phyloP scores from a whole-genome alignment of 768 basidiomycete species.

The Rubroboletus satanas region DNA sequence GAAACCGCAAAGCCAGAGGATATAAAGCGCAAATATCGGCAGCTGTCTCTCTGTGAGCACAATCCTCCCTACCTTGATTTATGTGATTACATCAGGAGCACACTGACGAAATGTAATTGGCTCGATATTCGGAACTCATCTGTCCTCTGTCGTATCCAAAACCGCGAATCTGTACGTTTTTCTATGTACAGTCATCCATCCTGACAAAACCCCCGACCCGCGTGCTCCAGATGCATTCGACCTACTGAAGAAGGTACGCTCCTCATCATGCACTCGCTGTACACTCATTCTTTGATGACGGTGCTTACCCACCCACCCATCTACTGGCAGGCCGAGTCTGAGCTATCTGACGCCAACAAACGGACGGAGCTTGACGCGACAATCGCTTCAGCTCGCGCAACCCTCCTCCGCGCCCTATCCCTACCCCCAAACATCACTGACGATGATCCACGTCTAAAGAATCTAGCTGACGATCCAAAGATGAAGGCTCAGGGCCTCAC shows the following conservation, averaged over 20 bases:
- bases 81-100: constrained; percentile 7
- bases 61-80: constrained; percentile 6
- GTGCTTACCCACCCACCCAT: neutral
- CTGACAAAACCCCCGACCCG: constrained; percentile 90
- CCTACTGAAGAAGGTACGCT: constrained; percentile 79
- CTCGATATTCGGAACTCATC: neutral
- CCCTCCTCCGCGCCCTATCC: constrained; percentile 59
- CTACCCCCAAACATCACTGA: constrained; percentile 59
- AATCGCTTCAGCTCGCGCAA: constrained; percentile 67
- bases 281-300: neutral
- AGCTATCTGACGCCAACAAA: constrained; percentile 73
- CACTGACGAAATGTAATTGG: constrained; percentile 19
- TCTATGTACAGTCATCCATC: constrained; percentile 80
- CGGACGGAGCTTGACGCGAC: constrained; percentile 80
- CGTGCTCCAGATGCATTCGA: constrained; percentile 93
- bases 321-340: constrained; percentile 67
- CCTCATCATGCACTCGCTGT: neutral
- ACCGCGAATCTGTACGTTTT: constrained; percentile 38
- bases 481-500: constrained; percentile 28
- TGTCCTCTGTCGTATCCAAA: neutral
- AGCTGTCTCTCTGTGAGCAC: constrained; percentile 76
- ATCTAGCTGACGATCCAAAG: constrained; percentile 38
- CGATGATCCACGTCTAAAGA: constrained; percentile 54
- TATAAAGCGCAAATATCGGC: constrained; percentile 85
- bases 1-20: constrained; percentile 69